Evolutionary conservation across 768 basidiomycete genomes (phyloP).

Genomic region (Tulasnella sp.): DNA sequence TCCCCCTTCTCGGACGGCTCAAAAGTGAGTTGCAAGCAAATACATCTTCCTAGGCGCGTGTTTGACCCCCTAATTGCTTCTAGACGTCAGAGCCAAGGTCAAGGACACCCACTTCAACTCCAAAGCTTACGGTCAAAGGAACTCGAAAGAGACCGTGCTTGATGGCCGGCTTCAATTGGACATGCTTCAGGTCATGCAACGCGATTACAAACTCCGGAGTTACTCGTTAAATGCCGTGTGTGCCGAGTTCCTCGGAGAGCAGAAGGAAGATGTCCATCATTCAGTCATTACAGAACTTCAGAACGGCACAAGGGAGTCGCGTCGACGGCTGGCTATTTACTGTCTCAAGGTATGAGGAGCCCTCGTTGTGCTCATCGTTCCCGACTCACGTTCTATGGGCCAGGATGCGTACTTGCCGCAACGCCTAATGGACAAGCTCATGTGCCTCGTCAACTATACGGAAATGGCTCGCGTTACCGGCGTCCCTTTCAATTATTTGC

Average conservation of each 20-base stretch:
- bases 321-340: constrained; percentile 91
- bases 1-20: constrained; percentile 72
- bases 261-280: constrained; percentile 98
- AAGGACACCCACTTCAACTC: constrained; percentile 98
- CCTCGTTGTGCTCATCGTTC: background rate
- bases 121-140: constrained; percentile 93
- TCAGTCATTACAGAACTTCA: constrained; percentile 98
- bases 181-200: constrained; percentile 95
- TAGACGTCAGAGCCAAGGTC: constrained; percentile 71
- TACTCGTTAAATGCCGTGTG: constrained; percentile 98
- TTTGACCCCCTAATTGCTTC: background rate
- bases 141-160: constrained; percentile 87
- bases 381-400: background rate
- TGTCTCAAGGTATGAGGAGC: constrained; percentile 75
- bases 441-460: constrained; percentile 98
- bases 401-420: constrained; percentile 99
- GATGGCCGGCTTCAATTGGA: constrained; percentile 95
- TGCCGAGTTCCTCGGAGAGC: constrained; percentile 94
- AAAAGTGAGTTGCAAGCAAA: constrained; percentile 48
- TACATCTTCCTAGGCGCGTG: background rate
- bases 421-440: constrained; percentile 90
- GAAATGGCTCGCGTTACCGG: constrained; percentile 99
- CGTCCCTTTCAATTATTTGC: constrained; percentile 96
- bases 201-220: constrained; percentile 94
- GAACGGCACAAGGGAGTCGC: constrained; percentile 90